A percentile compares a stretch with the other conserved stretches of the same genome.
Conservation (phyloP, 768 basidiomycete genomes). For the Lanmaoa pseudosensibilis region DNA sequence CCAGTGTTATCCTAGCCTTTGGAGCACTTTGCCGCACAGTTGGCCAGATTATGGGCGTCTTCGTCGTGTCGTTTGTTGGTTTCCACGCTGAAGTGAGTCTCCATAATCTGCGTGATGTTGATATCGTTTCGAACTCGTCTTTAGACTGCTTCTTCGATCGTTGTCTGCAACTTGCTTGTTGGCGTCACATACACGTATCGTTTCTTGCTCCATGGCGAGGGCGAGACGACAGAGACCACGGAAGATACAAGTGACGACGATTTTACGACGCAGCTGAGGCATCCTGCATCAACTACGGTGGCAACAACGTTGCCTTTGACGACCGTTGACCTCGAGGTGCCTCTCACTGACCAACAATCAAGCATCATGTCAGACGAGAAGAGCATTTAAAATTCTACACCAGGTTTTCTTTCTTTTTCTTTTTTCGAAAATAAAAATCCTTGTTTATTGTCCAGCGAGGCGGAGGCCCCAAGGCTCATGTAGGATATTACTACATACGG, state of each 20-base stretch:
- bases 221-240: background rate
- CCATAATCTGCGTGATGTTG: background rate
- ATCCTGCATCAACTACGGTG: background rate
- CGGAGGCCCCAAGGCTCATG: no score
- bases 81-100: conserved; percentile 6
- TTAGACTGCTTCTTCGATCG: conserved; percentile 5
- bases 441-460: no score
- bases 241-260: conserved; percentile 1
- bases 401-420: no score
- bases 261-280: background rate
- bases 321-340: background rate
- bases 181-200: conserved; percentile 12
- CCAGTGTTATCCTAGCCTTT: conserved; percentile 12
- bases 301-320: background rate
- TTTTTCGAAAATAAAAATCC: no score
- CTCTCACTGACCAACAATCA: background rate
- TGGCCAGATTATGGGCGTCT: background rate
- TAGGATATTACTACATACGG: no score
- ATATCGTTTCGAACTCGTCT: background rate
- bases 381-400: background rate
- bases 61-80: background rate
- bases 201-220: background rate
- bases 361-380: background rate
- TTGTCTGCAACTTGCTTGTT: conserved; percentile 14
- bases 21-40: background rate